Percentiles rank a stretch among this genome's conserved stretches.
Conservation (phyloP, 495 filamentous ascomycete species). For the Tetracladium setigerum region DNA sequence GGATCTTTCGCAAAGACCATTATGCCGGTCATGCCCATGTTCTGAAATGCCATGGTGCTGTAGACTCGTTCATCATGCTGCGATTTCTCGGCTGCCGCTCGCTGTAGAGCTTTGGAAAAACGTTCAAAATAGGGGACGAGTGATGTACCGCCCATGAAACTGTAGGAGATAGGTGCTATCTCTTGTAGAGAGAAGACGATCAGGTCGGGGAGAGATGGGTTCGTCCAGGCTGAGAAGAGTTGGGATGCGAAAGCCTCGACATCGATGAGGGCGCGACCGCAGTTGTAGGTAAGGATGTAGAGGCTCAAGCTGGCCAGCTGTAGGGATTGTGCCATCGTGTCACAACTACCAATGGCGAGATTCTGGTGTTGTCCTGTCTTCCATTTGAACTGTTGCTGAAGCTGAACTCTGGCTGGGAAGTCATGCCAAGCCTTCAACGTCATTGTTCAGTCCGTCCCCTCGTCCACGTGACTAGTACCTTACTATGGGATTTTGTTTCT, state of each 20-base stretch:
- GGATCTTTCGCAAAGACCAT: conserved; percentile 68
- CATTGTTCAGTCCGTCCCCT: too few relatives aligned
- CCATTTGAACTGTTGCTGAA: neutral
- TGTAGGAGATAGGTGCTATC: conserved; percentile 71
- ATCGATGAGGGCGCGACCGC: conserved; percentile 60
- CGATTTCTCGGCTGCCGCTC: conserved; percentile 41
- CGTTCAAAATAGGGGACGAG: conserved; percentile 67
- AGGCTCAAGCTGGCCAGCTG: conserved; percentile 43
- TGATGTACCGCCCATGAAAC: conserved; percentile 80
- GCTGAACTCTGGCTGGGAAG: too few relatives aligned
- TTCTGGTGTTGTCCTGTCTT: neutral
- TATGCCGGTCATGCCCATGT: conserved; percentile 83
- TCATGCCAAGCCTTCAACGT: too few relatives aligned
- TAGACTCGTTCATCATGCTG: conserved; percentile 26
- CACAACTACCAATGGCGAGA: neutral
- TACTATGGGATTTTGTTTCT: too few relatives aligned
- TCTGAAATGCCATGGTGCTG: conserved; percentile 44
- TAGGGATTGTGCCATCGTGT: neutral
- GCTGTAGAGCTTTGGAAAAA: conserved; percentile 59
- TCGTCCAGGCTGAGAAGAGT: conserved; percentile 60
- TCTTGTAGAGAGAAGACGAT: conserved; percentile 81
- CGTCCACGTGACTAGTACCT: too few relatives aligned
- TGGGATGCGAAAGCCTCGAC: conserved; percentile 57
- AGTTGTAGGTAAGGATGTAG: conserved; percentile 88
- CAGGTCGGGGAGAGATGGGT: conserved; percentile 49